Evolutionary conservation across 2,329 filamentous ascomycete genomes (phyloP).

Genomic region (Aspergillus sp.): DNA sequence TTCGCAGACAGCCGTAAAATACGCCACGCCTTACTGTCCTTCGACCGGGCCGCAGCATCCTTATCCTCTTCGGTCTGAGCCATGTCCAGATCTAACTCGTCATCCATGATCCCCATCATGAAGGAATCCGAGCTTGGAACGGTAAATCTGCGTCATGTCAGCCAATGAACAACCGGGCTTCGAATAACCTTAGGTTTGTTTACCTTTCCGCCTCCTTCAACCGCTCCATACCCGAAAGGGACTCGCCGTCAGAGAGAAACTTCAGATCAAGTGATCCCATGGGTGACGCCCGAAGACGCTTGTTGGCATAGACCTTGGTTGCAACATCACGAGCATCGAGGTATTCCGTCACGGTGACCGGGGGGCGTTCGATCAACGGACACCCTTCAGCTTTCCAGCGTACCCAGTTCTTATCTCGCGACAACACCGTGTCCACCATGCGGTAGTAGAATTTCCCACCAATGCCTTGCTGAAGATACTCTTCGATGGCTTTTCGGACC

Average conservation of each 20-base stretch:
- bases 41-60: conserved; percentile 62
- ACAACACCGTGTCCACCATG: conserved; percentile 94
- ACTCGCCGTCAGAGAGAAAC: conserved; percentile 70
- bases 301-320: conserved; percentile 65
- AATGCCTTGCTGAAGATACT: conserved; percentile 74
- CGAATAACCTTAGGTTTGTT: conserved; percentile 9
- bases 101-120: conserved; percentile 69
- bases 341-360: conserved; percentile 68
- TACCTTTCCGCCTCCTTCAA: conserved; percentile 63
- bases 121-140: conserved; percentile 70
- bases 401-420: conserved; percentile 97
- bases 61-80: conserved; percentile 63
- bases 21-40: conserved; percentile 87
- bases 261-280: conserved; percentile 72
- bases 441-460: conserved; percentile 93
- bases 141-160: conserved; percentile 51
- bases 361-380: conserved; percentile 74
- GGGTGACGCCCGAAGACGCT: conserved; percentile 65
- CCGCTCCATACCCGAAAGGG: conserved; percentile 62
- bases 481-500: conserved; percentile 75
- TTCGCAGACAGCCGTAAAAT: conserved; percentile 76
- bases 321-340: conserved; percentile 65
- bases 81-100: conserved; percentile 85
- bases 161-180: not conserved
- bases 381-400: conserved; percentile 97